phyloP scores from a whole-genome alignment of 2,329 filamentous ascomycete genomes.

The Graphiopsis chlorocephala region DNA sequence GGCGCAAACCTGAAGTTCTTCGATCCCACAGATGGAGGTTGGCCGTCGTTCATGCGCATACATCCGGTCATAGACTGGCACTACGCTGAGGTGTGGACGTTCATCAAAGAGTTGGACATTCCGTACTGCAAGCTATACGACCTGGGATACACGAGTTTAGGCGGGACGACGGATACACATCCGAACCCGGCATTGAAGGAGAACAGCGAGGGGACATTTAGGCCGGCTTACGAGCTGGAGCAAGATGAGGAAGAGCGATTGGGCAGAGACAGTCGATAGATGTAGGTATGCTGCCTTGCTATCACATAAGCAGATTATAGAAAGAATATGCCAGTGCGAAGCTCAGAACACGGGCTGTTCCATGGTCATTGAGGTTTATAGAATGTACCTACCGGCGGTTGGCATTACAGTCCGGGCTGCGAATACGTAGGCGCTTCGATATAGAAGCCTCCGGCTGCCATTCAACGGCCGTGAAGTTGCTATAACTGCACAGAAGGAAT shows the following conservation, averaged over 20 bases:
- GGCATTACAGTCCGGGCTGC: not conserved
- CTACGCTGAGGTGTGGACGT: conserved; percentile 91
- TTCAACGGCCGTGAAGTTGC: not conserved
- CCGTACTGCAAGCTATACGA: conserved; percentile 88
- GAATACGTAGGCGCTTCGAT: not conserved
- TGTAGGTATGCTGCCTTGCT: not conserved
- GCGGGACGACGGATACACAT: conserved; percentile 81
- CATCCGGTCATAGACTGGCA: conserved; percentile 98
- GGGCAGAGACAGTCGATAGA: conserved; percentile 53
- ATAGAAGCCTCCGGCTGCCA: not conserved
- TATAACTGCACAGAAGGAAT: not conserved
- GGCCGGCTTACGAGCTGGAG: conserved; percentile 72
- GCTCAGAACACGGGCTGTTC: not conserved
- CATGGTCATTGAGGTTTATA: not conserved
- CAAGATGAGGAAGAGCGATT: conserved; percentile 76
- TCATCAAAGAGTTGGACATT: conserved; percentile 74
- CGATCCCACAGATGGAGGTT: conserved; percentile 81
- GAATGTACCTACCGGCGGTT: not conserved
- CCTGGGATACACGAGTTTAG: conserved; percentile 85
- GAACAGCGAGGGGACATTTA: conserved; percentile 48
- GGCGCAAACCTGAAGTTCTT: conserved; percentile 76
- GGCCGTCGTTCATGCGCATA: conserved; percentile 89
- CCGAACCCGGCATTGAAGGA: conserved; percentile 73
- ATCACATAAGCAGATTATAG: not conserved
- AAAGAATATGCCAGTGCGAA: not conserved